These are phyloP conservation scores for Lodderomyces pseudojiufengensis DNA, from an alignment of 1,139 yeast genomes.

Conservation along the genomic window DNA sequence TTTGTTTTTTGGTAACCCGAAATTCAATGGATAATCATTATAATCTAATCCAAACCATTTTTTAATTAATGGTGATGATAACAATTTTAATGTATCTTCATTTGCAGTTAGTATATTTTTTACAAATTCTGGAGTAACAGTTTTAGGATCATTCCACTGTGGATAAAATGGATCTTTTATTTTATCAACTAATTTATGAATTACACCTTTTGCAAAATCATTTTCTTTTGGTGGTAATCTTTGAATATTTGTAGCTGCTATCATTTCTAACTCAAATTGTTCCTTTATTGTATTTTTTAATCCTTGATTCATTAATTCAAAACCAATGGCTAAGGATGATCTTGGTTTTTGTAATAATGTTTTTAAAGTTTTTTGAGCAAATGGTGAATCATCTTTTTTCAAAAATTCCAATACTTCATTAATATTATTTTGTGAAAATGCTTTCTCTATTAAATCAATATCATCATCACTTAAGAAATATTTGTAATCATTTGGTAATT, in stretches of 20 bases:
- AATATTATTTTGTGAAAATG: constrained; percentile 58
- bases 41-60: constrained; percentile 51
- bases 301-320: constrained; percentile 67
- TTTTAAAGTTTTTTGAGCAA: constrained; percentile 59
- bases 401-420: constrained; percentile 62
- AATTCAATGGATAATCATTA: constrained; percentile 65
- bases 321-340: constrained; percentile 72
- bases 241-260: constrained; percentile 76
- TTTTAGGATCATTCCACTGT: constrained; percentile 39
- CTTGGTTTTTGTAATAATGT: constrained; percentile 65
- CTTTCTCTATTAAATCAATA: constrained; percentile 60
- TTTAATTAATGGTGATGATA: constrained; percentile 38
- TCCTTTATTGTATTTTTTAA: constrained; percentile 54
- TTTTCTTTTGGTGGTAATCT: constrained; percentile 47
- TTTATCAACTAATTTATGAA: constrained; percentile 65
- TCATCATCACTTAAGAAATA: constrained; percentile 58
- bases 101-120: constrained; percentile 22
- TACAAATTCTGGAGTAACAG: constrained; percentile 21
- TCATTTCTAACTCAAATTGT: constrained; percentile 71
- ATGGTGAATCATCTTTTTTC: constrained; percentile 49
- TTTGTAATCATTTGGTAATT: constrained; percentile 61
- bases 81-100: constrained; percentile 26
- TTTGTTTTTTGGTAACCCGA: constrained; percentile 73
- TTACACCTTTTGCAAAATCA: constrained; percentile 74
- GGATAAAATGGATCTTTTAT: constrained; percentile 51